These are phyloP conservation scores for Pyracantha coccinea DNA, from an alignment of 331 rosid species.

Conservation along the genomic window DNA sequence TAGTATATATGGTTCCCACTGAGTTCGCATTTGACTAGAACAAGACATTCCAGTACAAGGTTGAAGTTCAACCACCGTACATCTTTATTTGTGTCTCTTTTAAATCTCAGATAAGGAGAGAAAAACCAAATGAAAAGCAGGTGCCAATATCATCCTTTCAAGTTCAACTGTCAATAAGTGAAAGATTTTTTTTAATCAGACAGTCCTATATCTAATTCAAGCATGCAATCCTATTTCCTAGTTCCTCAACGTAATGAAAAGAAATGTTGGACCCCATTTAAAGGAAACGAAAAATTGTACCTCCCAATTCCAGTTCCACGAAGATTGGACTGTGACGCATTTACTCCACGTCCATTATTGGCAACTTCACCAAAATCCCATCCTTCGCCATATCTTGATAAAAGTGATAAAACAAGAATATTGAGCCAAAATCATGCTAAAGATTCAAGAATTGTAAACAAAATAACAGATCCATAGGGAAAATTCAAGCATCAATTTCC, in stretches of 20 bases:
- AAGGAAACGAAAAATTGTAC: constrained; percentile 32
- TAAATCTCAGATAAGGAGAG: not conserved
- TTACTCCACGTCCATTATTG: constrained; percentile 80
- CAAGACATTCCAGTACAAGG: not conserved
- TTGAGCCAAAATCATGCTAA: not conserved
- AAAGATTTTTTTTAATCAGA: not conserved
- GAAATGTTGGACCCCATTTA: not conserved
- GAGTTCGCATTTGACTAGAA: not conserved
- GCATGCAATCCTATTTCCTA: not conserved
- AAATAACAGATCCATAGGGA: constrained; percentile 13
- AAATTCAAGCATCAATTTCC: constrained; percentile 13
- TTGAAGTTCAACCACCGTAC: not conserved
- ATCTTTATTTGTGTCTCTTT: not conserved
- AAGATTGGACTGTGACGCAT: constrained; percentile 89
- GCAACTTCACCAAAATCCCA: constrained; percentile 99
- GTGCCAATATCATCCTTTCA: not conserved
- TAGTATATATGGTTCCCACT: not conserved
- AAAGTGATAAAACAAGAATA: constrained; percentile 4
- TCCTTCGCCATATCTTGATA: constrained; percentile 90
- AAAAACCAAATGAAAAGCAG: not conserved
- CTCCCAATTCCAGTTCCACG: constrained; percentile 84
- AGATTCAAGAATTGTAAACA: constrained; percentile 12
- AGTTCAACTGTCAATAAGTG: constrained; percentile 3
- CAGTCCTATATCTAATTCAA: too few species aligned
- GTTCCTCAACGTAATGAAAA: constrained; percentile 1